These are phyloP conservation scores for Bolboschoenoplectus hybrid DNA, from an alignment of 202 grass and related monocot species.

Conservation along the genomic window DNA sequence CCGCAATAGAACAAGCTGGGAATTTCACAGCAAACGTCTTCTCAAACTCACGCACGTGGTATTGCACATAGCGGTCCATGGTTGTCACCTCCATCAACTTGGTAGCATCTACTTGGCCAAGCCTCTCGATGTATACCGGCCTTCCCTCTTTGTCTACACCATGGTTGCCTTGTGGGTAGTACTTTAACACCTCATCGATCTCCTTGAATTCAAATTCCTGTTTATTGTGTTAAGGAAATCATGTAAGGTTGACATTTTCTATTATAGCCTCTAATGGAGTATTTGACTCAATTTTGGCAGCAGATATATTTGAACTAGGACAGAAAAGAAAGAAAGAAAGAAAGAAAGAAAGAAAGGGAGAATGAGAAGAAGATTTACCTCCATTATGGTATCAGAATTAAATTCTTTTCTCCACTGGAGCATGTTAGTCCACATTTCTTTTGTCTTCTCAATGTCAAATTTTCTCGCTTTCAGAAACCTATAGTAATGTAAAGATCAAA, in stretches of 20 bases:
- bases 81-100: conserved; percentile 93
- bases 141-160: conserved; percentile 94
- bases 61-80: conserved; percentile 92
- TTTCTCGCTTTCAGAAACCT: conserved; percentile 94
- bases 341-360: neutral
- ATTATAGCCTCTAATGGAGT: neutral
- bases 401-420: conserved; percentile 97
- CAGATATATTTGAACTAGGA: neutral
- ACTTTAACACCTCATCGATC: conserved; percentile 75
- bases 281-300: neutral
- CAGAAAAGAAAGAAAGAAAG: neutral
- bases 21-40: conserved; percentile 87
- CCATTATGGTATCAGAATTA: conserved; percentile 68
- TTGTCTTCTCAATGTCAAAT: conserved; percentile 86
- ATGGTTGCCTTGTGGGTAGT: conserved; percentile 98
- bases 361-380: conserved; percentile 49
- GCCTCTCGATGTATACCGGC: conserved; percentile 85
- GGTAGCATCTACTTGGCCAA: conserved; percentile 78
- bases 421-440: conserved; percentile 98
- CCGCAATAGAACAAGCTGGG: conserved; percentile 86
- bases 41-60: conserved; percentile 96
- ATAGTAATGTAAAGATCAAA: conserved; percentile 1
- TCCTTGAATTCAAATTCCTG: conserved; percentile 92
- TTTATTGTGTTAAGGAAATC: neutral
- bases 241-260: neutral